Evolutionary conservation across 1,284 basidiomycete genomes (phyloP).

Genomic region (Apiotrichum gamsii): DNA sequence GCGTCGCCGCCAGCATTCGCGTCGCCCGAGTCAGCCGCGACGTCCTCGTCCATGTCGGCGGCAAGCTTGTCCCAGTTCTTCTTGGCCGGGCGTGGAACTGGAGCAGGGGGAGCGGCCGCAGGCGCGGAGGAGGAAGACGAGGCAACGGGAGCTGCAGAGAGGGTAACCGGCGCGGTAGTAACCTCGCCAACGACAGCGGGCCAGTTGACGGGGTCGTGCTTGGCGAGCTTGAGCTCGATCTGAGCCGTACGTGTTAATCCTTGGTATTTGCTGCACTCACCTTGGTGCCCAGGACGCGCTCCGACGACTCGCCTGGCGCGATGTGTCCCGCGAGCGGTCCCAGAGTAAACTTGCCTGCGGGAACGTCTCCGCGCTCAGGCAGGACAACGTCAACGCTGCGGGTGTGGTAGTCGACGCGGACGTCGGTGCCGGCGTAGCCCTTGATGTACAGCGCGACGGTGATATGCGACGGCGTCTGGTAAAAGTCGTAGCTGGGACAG

Average conservation of each 20-base stretch:
- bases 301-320: constrained; percentile 58
- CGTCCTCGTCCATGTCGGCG: constrained; percentile 32
- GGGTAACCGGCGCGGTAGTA: background rate
- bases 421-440: constrained; percentile 56
- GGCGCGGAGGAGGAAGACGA: background rate
- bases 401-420: constrained; percentile 53
- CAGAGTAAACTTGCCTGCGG: constrained; percentile 47
- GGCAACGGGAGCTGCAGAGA: background rate
- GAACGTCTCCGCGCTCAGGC: constrained; percentile 60
- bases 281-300: constrained; percentile 72
- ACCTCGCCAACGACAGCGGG: constrained; percentile 51
- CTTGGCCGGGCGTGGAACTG: constrained; percentile 6
- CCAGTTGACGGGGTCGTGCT: constrained; percentile 56
- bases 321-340: constrained; percentile 77
- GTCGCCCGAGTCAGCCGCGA: constrained; percentile 15
- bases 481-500: constrained; percentile 88
- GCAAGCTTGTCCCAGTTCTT: constrained; percentile 46
- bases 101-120: background rate
- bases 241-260: constrained; percentile 4
- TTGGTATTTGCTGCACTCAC: constrained; percentile 54
- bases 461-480: constrained; percentile 70
- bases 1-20: constrained; percentile 43
- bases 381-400: constrained; percentile 16
- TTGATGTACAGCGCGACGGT: constrained; percentile 73
- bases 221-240: constrained; percentile 43